These are phyloP conservation scores for Phytophthora fragariae DNA, from an alignment of 352 stramenopile species.

Conservation along the genomic window DNA sequence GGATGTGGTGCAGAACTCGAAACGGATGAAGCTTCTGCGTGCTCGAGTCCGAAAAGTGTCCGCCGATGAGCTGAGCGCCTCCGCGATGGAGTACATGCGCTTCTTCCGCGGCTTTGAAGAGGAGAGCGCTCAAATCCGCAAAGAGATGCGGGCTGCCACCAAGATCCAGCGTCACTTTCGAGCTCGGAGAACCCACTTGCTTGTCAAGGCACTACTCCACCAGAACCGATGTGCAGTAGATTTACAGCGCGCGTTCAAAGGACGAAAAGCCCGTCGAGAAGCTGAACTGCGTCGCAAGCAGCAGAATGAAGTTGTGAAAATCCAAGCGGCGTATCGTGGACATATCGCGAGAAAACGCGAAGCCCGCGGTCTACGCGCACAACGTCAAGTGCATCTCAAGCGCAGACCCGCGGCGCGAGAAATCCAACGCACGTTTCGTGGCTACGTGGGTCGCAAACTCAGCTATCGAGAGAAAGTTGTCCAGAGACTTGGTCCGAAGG, in stretches of 20 bases:
- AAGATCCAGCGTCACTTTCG: conserved; percentile 76
- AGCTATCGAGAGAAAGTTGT: conserved; percentile 59
- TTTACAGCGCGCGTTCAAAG: conserved; percentile 74
- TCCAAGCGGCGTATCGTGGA: conserved; percentile 65
- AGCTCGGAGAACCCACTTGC: conserved; percentile 45
- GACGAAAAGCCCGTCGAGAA: conserved; percentile 53
- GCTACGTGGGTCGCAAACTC: conserved; percentile 45
- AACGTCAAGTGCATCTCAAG: conserved; percentile 32
- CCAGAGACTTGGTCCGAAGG: conserved; percentile 50
- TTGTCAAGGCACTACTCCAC: conserved; percentile 57
- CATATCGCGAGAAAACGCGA: conserved; percentile 46
- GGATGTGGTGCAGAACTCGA: conserved; percentile 78
- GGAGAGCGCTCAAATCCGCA: conserved; percentile 59
- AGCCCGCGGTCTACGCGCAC: conserved; percentile 20
- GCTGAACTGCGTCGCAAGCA: conserved; percentile 44
- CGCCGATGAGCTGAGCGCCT: conserved; percentile 44
- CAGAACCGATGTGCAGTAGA: conserved; percentile 68
- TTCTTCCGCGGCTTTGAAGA: conserved; percentile 75
- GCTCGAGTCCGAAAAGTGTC: conserved; percentile 65
- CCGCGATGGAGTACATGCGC: conserved; percentile 76
- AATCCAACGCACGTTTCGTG: conserved; percentile 73
- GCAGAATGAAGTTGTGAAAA: conserved; percentile 48
- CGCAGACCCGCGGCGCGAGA: conserved; percentile 39
- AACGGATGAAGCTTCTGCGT: conserved; percentile 66
- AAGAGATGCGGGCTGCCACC: conserved; percentile 55